Evolutionary conservation across 2,329 filamentous ascomycete species (phyloP), one percentile per base, ranked within the genome.

Genomic region (Ophiobolus disseminans): DNA sequence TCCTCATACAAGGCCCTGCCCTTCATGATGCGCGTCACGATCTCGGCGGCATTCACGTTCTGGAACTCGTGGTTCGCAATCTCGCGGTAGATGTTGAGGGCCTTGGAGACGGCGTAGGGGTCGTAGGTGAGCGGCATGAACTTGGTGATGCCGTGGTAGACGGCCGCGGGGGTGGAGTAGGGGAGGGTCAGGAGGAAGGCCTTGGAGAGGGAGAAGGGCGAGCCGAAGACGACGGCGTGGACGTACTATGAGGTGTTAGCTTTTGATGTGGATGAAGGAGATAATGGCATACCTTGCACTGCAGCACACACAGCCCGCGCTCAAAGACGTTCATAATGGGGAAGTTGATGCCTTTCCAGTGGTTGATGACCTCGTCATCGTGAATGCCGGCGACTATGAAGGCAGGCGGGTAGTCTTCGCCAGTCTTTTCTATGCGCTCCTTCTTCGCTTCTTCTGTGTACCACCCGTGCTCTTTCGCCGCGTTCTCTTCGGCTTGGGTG

Each of bases 241-340:
- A 97, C 82, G 75, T 96, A 96, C 87, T 95, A 64, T 20, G 19
- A 21, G 5, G 3, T 26, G 23, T 59, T 14, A 51, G 41, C 5
- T 34, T 4, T 14, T n/a, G 9, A 40, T 13, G 48, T 49, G 22
- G 23, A 25, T 35, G 25, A 11, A 8, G 5, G 31, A 37, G 45
- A 48, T 31, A n/a, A 22, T 11, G 22, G 41, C 83, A 65, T 79
- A 93, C 90, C 73, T 88, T 88, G 80, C 94, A 99, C 69, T 99
- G 94, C 55, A 97, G 78, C 22, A 97, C 93, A 71, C 94, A 99
- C 17, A 99, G 85, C 1, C 92, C 92, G 32, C 94, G 88, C 79
- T 99, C 94, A 66, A 93, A 96, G 48, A 96, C 92, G 78, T 97
- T 99, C 94, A 99, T 99, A 76, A 99, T 97, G 20, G 94, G 94